These are phyloP conservation scores for Coemansia sp. DNA, from an alignment of 192 early-diverging fungal species.

Conservation along the genomic window DNA sequence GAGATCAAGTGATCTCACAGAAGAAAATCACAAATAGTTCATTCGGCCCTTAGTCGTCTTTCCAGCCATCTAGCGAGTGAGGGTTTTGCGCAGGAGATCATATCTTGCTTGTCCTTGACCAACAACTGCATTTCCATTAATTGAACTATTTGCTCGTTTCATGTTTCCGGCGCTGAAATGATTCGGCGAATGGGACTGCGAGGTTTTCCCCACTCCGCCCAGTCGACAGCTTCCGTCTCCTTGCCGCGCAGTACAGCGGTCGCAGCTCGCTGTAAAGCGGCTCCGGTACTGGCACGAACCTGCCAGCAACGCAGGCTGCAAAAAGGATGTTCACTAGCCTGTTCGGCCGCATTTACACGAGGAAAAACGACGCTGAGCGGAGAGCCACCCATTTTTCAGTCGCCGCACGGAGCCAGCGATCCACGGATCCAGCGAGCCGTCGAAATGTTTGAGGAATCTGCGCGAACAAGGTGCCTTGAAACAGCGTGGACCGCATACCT, in stretches of 20 bases:
- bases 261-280: not conserved
- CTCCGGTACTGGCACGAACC: not conserved
- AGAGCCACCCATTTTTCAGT: not conserved
- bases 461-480: conserved; percentile 3
- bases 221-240: not conserved
- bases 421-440: conserved; percentile 15
- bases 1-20: conserved; percentile 10
- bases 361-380: not conserved
- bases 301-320: not conserved
- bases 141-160: not conserved
- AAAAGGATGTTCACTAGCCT: not conserved
- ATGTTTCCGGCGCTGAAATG: conserved; percentile 9
- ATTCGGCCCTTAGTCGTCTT: too few relatives aligned
- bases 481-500: conserved; percentile 32
- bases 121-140: not conserved
- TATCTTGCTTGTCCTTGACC: too few relatives aligned
- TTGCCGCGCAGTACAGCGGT: not conserved
- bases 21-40: too few relatives aligned
- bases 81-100: too few relatives aligned
- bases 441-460: conserved; percentile 8
- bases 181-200: conserved; percentile 9
- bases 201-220: not conserved
- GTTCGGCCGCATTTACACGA: not conserved
- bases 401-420: conserved; percentile 1
- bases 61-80: too few relatives aligned